Percentiles rank a stretch among this genome's conserved stretches.
These are phyloP conservation scores for Neurospora terricola DNA, from an alignment of 495 filamentous ascomycete genomes.

Conservation along the genomic window DNA sequence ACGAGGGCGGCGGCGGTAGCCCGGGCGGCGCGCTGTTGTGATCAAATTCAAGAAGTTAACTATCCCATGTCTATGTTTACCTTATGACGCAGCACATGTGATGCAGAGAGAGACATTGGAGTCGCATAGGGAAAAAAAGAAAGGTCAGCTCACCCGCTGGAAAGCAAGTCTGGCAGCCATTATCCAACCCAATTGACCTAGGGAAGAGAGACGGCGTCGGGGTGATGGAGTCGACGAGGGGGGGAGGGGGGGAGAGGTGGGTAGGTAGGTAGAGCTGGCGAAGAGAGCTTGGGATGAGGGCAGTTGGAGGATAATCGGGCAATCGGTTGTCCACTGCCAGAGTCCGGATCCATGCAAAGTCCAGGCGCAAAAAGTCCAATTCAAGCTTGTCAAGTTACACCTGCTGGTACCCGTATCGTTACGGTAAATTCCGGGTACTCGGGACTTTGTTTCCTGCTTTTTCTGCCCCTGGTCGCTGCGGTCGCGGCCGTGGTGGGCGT, in stretches of 20 bases:
- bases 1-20: slow-evolving; percentile 37
- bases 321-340: neutral
- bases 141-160: slow-evolving; percentile 27
- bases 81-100: neutral
- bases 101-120: neutral
- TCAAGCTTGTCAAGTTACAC: neutral
- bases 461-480: neutral
- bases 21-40: slow-evolving; percentile 32
- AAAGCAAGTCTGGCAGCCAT: slow-evolving; percentile 45
- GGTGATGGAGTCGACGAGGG: neutral
- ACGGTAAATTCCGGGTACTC: neutral
- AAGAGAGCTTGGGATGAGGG: slow-evolving; percentile 7
- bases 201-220: slow-evolving; percentile 1
- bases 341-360: neutral
- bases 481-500: neutral
- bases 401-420: neutral
- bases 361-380: neutral
- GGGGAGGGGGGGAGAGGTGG: neutral
- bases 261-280: neutral
- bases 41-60: neutral
- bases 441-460: neutral
- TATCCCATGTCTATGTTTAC: neutral
- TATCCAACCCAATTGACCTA: slow-evolving; percentile 34
- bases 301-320: slow-evolving; percentile 1
- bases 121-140: neutral